Percentiles rank a stretch among this genome's conserved stretches.
Evolutionary conservation across 805 yeast genomes (phyloP).

Genomic region (Lachancea sp.): DNA sequence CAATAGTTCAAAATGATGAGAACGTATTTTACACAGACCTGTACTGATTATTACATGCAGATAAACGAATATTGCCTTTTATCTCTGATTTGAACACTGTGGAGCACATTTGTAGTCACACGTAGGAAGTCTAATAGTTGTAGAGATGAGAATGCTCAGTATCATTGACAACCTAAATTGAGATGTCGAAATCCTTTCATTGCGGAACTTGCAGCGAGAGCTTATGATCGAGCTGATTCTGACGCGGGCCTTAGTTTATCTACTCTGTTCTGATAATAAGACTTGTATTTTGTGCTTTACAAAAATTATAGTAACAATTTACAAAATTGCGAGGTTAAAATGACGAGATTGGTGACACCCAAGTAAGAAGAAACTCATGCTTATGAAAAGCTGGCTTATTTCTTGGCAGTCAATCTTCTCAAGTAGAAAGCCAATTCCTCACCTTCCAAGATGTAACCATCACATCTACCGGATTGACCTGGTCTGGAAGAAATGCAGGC

Average conservation of each 20-base stretch:
- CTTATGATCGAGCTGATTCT: too few species aligned
- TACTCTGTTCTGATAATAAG: constrained; percentile 3
- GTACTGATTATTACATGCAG: constrained; percentile 34
- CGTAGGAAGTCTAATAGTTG: not conserved
- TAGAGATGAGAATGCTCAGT: not conserved
- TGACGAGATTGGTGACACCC: constrained; percentile 4
- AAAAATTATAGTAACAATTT: constrained; percentile 9
- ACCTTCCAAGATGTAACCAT: constrained; percentile 99
- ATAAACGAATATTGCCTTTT: constrained; percentile 27
- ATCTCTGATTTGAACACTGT: constrained; percentile 11
- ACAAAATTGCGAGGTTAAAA: constrained; percentile 9
- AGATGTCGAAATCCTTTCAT: too few species aligned
- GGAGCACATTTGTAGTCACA: not conserved
- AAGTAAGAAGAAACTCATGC: not conserved
- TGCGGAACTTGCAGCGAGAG: too few species aligned
- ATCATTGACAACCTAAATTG: too few species aligned
- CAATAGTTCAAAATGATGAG: constrained; percentile 26
- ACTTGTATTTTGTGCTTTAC: constrained; percentile 11
- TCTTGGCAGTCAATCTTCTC: constrained; percentile 98
- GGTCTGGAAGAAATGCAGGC: constrained; percentile 99
- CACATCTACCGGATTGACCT: constrained; percentile 99
- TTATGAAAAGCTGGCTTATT: constrained; percentile 48
- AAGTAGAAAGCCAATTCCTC: constrained; percentile 99
- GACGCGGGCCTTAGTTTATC: not conserved
- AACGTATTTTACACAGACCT: constrained; percentile 35